Base-by-base conservation (phyloP, 2,329 filamentous ascomycete species). In the Penicillium sp. region DNA sequence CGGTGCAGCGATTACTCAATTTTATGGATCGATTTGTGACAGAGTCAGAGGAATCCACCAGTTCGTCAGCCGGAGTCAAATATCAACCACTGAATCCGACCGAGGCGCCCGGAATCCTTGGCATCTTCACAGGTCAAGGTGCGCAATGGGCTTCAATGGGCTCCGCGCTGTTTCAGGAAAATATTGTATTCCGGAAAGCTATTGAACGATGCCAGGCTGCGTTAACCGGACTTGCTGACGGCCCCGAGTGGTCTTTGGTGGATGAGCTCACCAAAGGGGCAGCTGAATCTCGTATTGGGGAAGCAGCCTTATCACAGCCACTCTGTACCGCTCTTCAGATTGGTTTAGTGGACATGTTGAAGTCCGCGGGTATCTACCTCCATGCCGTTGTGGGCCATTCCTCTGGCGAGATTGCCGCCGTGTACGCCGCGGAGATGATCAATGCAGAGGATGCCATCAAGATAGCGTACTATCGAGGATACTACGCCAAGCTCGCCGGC, bases 71-170 rank as follows among this genome's bases (percentile, higher is more conserved):
- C 29, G 29, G 29, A 32, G 7, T 32, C 4, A 11, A 7, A 32
- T 8, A 32, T 18, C 18, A 18, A 3, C 18, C 18, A 18, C 18
- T 18, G 3, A 18, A 18, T 18, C 18, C 18, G 18, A 3, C 18
- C 18, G 18, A 18, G 18, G 18, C 18, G 18, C 18, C 18, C 18
- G 18, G 18, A 32, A 47, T 63, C 5, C 48, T 41, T 4, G 61
- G 64, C 43, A 50, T 65, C 9, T 68, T 66, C 45, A 68, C 63
- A 8, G 65, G 65, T 2, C 65, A 67, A 37, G 65, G 65, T n/a
- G 64, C 62, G 12, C 64, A 67, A 35, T 67, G 58, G 48, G 12
- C 46, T 38, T 35, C 45, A 7, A 54, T 32, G 29, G 29, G 29
- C 29, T 7, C 29, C 8, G 8, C 7, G 29, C 29, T 32, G 3